Percentiles rank a stretch among this genome's conserved stretches.
Evolutionary conservation across 2,329 filamentous ascomycete genomes (phyloP).

Genomic region (Dothideomycetes sp.): DNA sequence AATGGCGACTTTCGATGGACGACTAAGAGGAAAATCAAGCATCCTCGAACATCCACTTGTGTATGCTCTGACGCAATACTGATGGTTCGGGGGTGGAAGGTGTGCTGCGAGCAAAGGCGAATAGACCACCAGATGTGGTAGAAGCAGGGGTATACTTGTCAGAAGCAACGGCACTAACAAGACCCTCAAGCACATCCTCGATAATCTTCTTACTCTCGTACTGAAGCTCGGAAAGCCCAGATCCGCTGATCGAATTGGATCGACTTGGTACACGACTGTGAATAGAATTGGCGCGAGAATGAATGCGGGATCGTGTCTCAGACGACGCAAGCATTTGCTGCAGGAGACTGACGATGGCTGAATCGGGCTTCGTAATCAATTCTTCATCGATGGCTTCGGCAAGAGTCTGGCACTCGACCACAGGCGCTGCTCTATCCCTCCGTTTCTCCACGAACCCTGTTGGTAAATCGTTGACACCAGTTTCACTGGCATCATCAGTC

Average conservation of each 20-base stretch:
- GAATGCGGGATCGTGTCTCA: slow-evolving; percentile 2
- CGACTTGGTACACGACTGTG: slow-evolving; percentile 9
- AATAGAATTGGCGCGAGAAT: slow-evolving; percentile 6
- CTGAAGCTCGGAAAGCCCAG: slow-evolving; percentile 9
- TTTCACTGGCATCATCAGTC: neutral
- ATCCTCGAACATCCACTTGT: slow-evolving; percentile 12
- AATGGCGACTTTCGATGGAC: too few relatives aligned
- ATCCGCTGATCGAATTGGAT: slow-evolving; percentile 5
- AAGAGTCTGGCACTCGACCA: slow-evolving; percentile 6
- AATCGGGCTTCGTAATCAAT: slow-evolving; percentile 8
- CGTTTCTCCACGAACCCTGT: slow-evolving; percentile 4
- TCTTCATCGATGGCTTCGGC: slow-evolving; percentile 10
- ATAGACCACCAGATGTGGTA: neutral
- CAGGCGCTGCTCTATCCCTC: neutral
- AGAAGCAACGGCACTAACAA: slow-evolving; percentile 8
- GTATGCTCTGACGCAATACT: slow-evolving; percentile 10
- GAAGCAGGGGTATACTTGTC: neutral
- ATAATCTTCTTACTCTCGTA: slow-evolving; percentile 12
- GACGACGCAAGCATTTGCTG: slow-evolving; percentile 8
- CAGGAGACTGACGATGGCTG: slow-evolving; percentile 5
- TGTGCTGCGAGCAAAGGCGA: neutral
- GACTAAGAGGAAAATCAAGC: too few relatives aligned
- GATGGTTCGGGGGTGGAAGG: slow-evolving; percentile 7
- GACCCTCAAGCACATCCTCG: slow-evolving; percentile 9
- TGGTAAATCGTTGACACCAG: slow-evolving; percentile 4